phyloP scores from a whole-genome alignment of 306 rosid species.

The Vachellia pachyceras region DNA sequence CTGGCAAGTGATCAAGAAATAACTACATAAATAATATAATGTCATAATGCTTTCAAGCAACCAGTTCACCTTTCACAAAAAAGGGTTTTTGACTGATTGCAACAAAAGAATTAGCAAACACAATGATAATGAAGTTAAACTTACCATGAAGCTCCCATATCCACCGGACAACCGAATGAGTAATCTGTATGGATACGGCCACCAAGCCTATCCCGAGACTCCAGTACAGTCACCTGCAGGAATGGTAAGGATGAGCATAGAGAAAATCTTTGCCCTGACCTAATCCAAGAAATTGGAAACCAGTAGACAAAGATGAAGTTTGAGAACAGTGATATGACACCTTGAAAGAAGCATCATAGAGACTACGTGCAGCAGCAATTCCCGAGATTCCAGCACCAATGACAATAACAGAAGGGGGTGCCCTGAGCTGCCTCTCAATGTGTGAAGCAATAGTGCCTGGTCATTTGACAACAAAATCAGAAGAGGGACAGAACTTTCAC shows the following conservation, averaged over 20 bases:
- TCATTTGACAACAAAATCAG: slow-evolving; percentile 27
- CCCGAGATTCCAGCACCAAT: slow-evolving; percentile 95
- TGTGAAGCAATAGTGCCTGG: slow-evolving; percentile 49
- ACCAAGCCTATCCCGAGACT: slow-evolving; percentile 82
- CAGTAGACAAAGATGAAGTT: not conserved
- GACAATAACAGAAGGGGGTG: slow-evolving; percentile 75
- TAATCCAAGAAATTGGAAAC: not conserved
- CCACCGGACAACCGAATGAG: slow-evolving; percentile 88
- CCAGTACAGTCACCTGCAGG: slow-evolving; percentile 69
- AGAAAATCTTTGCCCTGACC: not conserved
- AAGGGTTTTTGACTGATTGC: not conserved
- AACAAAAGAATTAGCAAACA: slow-evolving; percentile 8
- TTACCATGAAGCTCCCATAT: slow-evolving; percentile 94
- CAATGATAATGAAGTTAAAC: slow-evolving; percentile 18
- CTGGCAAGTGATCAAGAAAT: slow-evolving; percentile 47
- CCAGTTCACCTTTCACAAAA: slow-evolving; percentile 11
- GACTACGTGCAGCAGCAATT: slow-evolving; percentile 78
- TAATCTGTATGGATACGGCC: slow-evolving; percentile 86
- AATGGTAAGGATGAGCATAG: slow-evolving; percentile 34
- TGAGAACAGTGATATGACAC: slow-evolving; percentile 40
- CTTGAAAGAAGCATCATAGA: slow-evolving; percentile 78
- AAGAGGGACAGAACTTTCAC: not conserved
- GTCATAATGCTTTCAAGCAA: not conserved
- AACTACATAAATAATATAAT: not conserved
- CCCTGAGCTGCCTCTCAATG: slow-evolving; percentile 42